A percentile compares a stretch with the other conserved stretches of the same genome.
Conservation (phyloP, 495 filamentous ascomycete species). For the Massariosphaeria phaeospora region DNA sequence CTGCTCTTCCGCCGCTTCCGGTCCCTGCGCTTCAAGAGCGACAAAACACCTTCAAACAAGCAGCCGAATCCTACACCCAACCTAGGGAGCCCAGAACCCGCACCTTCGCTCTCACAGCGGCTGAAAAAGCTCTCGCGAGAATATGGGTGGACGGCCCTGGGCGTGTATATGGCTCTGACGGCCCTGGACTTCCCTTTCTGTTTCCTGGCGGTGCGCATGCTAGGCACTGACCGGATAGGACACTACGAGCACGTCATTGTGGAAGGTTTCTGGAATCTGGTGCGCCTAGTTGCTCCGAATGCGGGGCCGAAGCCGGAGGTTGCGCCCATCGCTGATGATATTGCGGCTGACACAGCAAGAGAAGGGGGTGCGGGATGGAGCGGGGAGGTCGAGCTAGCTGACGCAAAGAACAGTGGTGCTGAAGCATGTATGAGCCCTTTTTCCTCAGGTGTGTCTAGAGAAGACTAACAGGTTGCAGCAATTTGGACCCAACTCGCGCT, state of each 20-base stretch:
- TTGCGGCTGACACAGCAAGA: constrained; percentile 34
- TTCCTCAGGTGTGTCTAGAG: background rate
- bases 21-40: constrained; percentile 30
- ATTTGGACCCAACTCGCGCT: constrained; percentile 87
- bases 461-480: constrained; percentile 42
- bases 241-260: constrained; percentile 49
- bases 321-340: constrained; percentile 12
- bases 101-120: constrained; percentile 58
- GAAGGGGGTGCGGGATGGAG: constrained; percentile 25
- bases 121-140: constrained; percentile 81
- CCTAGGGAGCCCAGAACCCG: constrained; percentile 32
- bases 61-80: constrained; percentile 34
- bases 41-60: constrained; percentile 20
- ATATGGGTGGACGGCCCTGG: constrained; percentile 92
- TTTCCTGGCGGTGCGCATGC: constrained; percentile 73
- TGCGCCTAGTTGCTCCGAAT: constrained; percentile 47
- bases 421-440: constrained; percentile 53
- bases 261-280: constrained; percentile 41
- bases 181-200: constrained; percentile 93
- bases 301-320: constrained; percentile 24
- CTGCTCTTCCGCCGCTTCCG: constrained; percentile 20
- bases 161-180: constrained; percentile 77
- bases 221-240: constrained; percentile 83
- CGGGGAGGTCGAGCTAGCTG: constrained; percentile 40
- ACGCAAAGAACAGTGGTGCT: constrained; percentile 38